Evolutionary conservation across 108 stramenopile species (phyloP).

Genomic region (Cyclotella sp.): DNA sequence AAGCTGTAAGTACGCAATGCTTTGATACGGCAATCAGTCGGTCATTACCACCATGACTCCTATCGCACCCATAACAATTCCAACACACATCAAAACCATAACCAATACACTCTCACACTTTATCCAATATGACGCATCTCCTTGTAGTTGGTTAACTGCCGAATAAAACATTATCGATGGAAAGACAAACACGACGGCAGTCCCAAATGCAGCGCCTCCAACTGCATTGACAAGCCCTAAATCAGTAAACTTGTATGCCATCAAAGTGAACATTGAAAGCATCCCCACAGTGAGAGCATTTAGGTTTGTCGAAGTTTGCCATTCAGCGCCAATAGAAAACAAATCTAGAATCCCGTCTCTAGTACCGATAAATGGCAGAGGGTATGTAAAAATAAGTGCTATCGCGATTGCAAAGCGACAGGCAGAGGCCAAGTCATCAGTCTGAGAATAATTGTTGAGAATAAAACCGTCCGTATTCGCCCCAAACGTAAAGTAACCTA

Average conservation of each 20-base stretch:
- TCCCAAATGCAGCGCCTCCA: slow-evolving; percentile 85
- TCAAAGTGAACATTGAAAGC: slow-evolving; percentile 48
- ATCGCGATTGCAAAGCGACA: slow-evolving; percentile 77
- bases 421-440: slow-evolving; percentile 75
- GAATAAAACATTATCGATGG: slow-evolving; percentile 81
- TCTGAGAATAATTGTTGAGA: slow-evolving; percentile 84
- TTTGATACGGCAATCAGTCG: too few relatives aligned
- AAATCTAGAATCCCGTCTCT: slow-evolving; percentile 77
- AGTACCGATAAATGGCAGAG: slow-evolving; percentile 82
- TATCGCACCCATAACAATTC: slow-evolving; percentile 22
- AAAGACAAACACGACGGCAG: slow-evolving; percentile 81
- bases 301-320: slow-evolving; percentile 52
- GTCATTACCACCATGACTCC: neutral
- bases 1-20: too few relatives aligned
- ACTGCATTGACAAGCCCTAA: slow-evolving; percentile 72
- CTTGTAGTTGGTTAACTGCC: slow-evolving; percentile 2
- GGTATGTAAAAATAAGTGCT: slow-evolving; percentile 81
- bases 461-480: slow-evolving; percentile 69
- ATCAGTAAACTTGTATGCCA: slow-evolving; percentile 59
- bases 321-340: slow-evolving; percentile 41
- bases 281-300: slow-evolving; percentile 59
- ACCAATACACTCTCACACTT: slow-evolving; percentile 26
- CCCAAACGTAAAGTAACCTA: slow-evolving; percentile 87
- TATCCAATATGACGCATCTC: slow-evolving; percentile 10
- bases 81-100: slow-evolving; percentile 20